phyloP scores from a whole-genome alignment of 805 yeast genomes.

The Vanderwaltozyma polyspora region DNA sequence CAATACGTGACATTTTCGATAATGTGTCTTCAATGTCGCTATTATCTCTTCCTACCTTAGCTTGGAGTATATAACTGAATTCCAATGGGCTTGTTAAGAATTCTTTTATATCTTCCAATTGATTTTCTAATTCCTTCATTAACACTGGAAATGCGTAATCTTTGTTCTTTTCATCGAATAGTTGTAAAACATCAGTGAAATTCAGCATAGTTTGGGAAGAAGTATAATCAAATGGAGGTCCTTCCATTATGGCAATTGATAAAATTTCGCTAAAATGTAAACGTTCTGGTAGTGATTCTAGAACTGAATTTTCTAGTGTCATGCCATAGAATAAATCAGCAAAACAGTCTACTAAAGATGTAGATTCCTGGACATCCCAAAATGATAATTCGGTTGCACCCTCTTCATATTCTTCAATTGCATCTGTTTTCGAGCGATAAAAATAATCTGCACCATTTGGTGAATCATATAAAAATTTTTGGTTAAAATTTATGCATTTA shows the following conservation, averaged over 20 bases:
- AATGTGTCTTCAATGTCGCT: conserved; percentile 8
- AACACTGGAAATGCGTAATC: conserved; percentile 34
- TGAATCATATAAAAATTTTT: conserved; percentile 34
- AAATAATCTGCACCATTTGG: conserved; percentile 28
- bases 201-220: conserved; percentile 44
- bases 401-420: conserved; percentile 32
- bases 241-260: conserved; percentile 35
- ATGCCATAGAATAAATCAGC: conserved; percentile 38
- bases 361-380: conserved; percentile 43
- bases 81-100: conserved; percentile 17
- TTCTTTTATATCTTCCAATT: conserved; percentile 22
- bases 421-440: conserved; percentile 35
- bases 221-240: conserved; percentile 53
- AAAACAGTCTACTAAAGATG: conserved; percentile 40
- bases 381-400: conserved; percentile 31
- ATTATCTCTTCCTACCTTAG: conserved; percentile 8
- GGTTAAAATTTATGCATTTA: conserved; percentile 28
- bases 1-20: conserved; percentile 24
- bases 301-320: conserved; percentile 39
- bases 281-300: conserved; percentile 30
- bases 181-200: conserved; percentile 42
- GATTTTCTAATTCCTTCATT: conserved; percentile 25
- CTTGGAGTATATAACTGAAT: conserved; percentile 19
- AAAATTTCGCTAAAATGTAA: conserved; percentile 37
- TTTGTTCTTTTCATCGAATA: conserved; percentile 44